A percentile compares a stretch with the other conserved stretches of the same genome.
phyloP scores from a whole-genome alignment of 768 basidiomycete species.

The Lentinula boryana region DNA sequence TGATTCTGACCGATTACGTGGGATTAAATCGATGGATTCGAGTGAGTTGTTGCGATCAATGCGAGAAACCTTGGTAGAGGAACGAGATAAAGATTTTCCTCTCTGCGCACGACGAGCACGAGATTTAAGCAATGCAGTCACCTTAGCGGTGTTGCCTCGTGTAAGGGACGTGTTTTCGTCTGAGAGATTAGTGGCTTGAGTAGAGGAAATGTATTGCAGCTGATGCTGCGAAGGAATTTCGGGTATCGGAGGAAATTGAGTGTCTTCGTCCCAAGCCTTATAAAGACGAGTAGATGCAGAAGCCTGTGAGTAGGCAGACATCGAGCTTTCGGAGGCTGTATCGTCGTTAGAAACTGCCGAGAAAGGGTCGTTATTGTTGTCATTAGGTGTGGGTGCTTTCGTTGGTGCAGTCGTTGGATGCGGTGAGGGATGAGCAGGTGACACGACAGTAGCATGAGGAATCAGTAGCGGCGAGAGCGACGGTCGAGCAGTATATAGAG shows the following conservation, averaged over 20 bases:
- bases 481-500: not conserved
- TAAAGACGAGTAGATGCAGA: not conserved
- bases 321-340: not conserved
- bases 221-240: not conserved
- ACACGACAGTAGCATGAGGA: not conserved
- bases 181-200: not conserved
- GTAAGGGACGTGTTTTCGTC: not conserved
- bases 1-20: not conserved
- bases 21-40: not conserved
- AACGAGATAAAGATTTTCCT: not conserved
- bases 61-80: not conserved
- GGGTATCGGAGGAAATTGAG: not conserved
- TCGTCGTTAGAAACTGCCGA: not conserved
- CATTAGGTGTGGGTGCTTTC: no score
- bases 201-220: no score
- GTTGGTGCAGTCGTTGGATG: not conserved
- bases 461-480: not conserved
- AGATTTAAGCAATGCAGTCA: not conserved
- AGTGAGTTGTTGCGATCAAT: not conserved
- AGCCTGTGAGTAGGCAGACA: not conserved
- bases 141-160: not conserved
- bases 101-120: constrained; percentile 1
- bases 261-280: not conserved
- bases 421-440: not conserved
- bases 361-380: not conserved